Evolutionary conservation across 2,329 filamentous ascomycete genomes (phyloP), one percentile per base, ranked within the genome.

Genomic region (Pseudomassariella vexata): DNA sequence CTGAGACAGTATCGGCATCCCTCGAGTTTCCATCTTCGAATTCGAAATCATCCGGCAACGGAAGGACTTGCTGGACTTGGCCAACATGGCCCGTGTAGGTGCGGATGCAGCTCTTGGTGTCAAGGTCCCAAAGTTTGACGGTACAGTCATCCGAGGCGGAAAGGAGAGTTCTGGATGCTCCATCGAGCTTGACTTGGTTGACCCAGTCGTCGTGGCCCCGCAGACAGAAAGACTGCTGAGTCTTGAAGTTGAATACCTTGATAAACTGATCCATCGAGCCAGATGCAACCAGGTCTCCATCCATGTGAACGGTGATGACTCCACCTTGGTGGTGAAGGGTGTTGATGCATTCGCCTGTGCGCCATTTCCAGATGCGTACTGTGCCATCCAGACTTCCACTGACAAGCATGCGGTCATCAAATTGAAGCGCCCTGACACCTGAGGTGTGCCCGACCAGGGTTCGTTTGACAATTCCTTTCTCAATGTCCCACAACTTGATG

Each of bases 281-380:
- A 1, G 88, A 94, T 1, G 86, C 90, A 12, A 96, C 70, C 28
- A 88, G 79, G 35, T 85, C 85, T 14, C 77, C 80, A 38, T 89
- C 86, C 55, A 94, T 94, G 59, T 96, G 85, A 7, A 96, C 73
- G 15, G 82, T 82, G 41, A 96, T 82, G 17, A 98, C 84, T 9
- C 89, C 89, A 21, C 80, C 81, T 12, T 70, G 76, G 52, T 96
- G 92, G 15, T 75, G 72, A 34, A 94, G 79, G 0, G 83, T 94
- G 29, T 82, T 84, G 35, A 95, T 72, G 47, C 86, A 88, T 47
- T 87, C 77, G 28, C 92, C 92, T 0, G 87, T 95, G 40, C 84
- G 77, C 88, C 89, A 95, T 53, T 98, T 94, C 92, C 92, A 98
- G 20, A 98, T 79, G 54, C 85, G 89, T 48, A 98, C 74, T 5